phyloP scores from a whole-genome alignment of 2,329 filamentous ascomycete genomes.

The Metarhizium robertsii region DNA sequence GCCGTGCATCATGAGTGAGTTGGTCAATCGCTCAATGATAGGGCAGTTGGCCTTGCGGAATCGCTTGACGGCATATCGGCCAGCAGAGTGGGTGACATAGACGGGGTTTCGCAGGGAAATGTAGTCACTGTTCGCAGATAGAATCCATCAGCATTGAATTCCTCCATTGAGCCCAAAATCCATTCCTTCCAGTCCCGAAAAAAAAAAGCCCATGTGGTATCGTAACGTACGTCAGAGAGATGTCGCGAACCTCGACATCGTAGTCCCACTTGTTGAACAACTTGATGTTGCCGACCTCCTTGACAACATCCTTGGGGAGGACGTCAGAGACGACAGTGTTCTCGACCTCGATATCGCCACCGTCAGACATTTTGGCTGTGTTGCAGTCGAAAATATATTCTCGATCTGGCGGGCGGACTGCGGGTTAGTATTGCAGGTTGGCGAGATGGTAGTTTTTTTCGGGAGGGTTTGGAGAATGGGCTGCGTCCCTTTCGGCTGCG shows the following conservation, averaged over 20 bases:
- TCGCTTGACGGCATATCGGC: slow-evolving; percentile 97
- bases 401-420: slow-evolving; percentile 25
- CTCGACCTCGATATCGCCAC: slow-evolving; percentile 89
- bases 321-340: slow-evolving; percentile 64
- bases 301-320: slow-evolving; percentile 86
- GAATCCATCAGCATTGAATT: slow-evolving; percentile 22
- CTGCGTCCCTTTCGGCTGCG: slow-evolving; percentile 8
- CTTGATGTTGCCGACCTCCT: slow-evolving; percentile 87
- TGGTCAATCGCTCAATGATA: slow-evolving; percentile 99
- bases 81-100: slow-evolving; percentile 98
- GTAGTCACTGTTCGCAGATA: slow-evolving; percentile 68
- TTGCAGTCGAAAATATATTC: slow-evolving; percentile 26
- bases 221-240: slow-evolving; percentile 85
- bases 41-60: slow-evolving; percentile 99
- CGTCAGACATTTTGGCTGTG: slow-evolving; percentile 76
- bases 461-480: slow-evolving; percentile 22
- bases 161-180: neutral
- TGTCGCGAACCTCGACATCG: slow-evolving; percentile 99
- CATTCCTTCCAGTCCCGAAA: neutral
- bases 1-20: slow-evolving; percentile 99
- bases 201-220: neutral
- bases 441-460: slow-evolving; percentile 28
- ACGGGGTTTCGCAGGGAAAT: slow-evolving; percentile 98
- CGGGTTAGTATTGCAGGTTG: slow-evolving; percentile 28
- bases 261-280: slow-evolving; percentile 97